A percentile compares a stretch with the other conserved stretches of the same genome.
Evolutionary conservation across 108 stramenopile genomes (phyloP).

Genomic region (Cyclotella kingstonii): DNA sequence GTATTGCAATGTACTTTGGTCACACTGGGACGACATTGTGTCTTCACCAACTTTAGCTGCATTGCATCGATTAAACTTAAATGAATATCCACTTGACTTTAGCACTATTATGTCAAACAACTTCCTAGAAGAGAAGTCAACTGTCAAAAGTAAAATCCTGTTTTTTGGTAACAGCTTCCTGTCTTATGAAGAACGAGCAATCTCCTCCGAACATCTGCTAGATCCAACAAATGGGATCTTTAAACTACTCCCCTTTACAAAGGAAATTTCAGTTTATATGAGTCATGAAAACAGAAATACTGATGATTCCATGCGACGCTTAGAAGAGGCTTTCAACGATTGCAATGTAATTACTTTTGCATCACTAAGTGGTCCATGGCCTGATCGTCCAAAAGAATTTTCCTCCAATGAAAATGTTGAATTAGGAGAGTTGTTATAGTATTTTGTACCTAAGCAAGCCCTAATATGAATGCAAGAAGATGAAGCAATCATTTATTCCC

Average conservation of each 20-base stretch:
- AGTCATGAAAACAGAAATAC: slow-evolving; percentile 2
- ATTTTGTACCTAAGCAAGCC: background rate
- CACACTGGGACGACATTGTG: slow-evolving; percentile 38
- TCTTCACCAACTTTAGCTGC: background rate
- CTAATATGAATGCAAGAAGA: too few relatives aligned
- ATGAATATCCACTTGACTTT: background rate
- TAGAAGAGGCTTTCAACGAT: slow-evolving; percentile 53
- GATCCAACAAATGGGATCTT: slow-evolving; percentile 49
- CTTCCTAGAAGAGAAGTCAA: background rate
- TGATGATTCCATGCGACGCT: slow-evolving; percentile 21
- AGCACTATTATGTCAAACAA: background rate
- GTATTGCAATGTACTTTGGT: slow-evolving; percentile 51
- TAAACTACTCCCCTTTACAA: slow-evolving; percentile 22
- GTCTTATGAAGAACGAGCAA: slow-evolving; percentile 35
- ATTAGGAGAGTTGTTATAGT: slow-evolving; percentile 13
- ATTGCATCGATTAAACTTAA: too few relatives aligned
- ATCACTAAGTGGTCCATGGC: background rate
- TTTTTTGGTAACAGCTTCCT: slow-evolving; percentile 50
- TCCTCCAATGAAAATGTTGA: slow-evolving; percentile 14
- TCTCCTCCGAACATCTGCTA: slow-evolving; percentile 24
- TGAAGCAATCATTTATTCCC: too few relatives aligned
- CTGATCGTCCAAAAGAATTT: slow-evolving; percentile 19
- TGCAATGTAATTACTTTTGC: slow-evolving; percentile 45
- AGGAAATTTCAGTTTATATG: slow-evolving; percentile 21
- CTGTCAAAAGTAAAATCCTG: slow-evolving; percentile 5